Evolutionary conservation across 345 rosid genomes (phyloP).

Genomic region (Anacardium occidentale): DNA sequence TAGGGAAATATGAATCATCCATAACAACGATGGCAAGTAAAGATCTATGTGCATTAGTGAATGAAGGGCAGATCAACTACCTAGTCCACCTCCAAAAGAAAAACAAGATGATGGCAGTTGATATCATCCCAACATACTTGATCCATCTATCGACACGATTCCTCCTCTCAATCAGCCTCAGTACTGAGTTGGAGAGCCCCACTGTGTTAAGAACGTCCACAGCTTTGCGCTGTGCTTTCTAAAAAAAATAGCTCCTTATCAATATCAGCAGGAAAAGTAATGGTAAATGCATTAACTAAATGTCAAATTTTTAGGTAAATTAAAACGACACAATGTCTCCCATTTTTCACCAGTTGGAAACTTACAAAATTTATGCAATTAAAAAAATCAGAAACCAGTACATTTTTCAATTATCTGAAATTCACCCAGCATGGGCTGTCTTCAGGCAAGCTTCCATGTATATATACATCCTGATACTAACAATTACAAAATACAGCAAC

Average conservation of each 20-base stretch:
- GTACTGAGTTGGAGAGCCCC: slow-evolving; percentile 82
- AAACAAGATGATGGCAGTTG: slow-evolving; percentile 55
- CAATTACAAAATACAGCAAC: no score
- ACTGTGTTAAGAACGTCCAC: slow-evolving; percentile 40
- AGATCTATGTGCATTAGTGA: background rate
- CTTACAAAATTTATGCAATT: no score
- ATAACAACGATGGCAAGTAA: background rate
- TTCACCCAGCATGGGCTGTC: no score
- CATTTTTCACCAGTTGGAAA: no score
- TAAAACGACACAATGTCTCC: no score
- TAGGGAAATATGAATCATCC: background rate
- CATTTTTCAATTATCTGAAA: no score
- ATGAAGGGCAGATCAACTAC: slow-evolving; percentile 20
- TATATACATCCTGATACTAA: no score
- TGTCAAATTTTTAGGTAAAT: no score
- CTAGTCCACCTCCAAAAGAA: slow-evolving; percentile 62
- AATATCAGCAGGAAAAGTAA: background rate
- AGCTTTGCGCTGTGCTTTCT: slow-evolving; percentile 66
- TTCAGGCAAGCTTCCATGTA: no score
- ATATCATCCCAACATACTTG: slow-evolving; percentile 78
- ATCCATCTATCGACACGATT: slow-evolving; percentile 85
- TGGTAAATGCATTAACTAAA: background rate
- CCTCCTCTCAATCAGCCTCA: slow-evolving; percentile 91
- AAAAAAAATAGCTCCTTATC: slow-evolving; percentile 15
- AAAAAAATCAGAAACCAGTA: no score